These are phyloP conservation scores for Bombardia bombarda DNA, from an alignment of 495 filamentous ascomycete genomes.

Conservation along the genomic window DNA sequence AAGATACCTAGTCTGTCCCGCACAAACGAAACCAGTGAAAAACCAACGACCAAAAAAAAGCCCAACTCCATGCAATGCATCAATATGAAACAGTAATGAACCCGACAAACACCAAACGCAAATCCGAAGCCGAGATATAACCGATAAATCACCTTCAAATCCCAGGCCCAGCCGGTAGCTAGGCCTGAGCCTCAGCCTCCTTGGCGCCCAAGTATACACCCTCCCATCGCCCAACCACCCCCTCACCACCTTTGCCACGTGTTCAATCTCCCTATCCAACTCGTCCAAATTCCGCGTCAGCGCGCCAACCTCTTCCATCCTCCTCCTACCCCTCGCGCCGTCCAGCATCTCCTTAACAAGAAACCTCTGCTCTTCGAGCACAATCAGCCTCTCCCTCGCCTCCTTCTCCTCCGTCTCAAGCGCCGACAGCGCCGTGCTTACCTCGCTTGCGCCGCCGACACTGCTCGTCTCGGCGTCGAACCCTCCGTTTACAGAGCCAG, in stretches of 20 bases:
- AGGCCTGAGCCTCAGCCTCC: too few species aligned
- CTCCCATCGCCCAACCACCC: constrained; percentile 47
- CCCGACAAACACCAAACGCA: background rate
- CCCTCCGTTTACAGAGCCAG: too few species aligned
- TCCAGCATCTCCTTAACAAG: constrained; percentile 84
- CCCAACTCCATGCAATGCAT: background rate
- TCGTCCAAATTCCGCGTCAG: constrained; percentile 78
- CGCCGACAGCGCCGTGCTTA: constrained; percentile 56
- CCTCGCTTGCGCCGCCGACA: constrained; percentile 43
- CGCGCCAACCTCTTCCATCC: constrained; percentile 83
- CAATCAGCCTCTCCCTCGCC: constrained; percentile 71
- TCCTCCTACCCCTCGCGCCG: constrained; percentile 68
- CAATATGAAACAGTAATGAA: background rate
- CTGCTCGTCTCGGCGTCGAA: constrained; percentile 52
- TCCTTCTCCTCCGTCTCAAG: constrained; percentile 84
- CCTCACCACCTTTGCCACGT: constrained; percentile 45
- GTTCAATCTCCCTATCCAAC: constrained; percentile 73
- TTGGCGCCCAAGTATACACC: constrained; percentile 37
- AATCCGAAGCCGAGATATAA: background rate
- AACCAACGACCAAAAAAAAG: too few species aligned
- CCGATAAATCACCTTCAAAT: too few species aligned
- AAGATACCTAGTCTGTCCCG: background rate
- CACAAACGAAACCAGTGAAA: background rate
- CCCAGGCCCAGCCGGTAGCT: too few species aligned
- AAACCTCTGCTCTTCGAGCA: constrained; percentile 92